These are phyloP conservation scores for Colletotrichum musae DNA, from an alignment of 2,329 filamentous ascomycete species.

Conservation along the genomic window DNA sequence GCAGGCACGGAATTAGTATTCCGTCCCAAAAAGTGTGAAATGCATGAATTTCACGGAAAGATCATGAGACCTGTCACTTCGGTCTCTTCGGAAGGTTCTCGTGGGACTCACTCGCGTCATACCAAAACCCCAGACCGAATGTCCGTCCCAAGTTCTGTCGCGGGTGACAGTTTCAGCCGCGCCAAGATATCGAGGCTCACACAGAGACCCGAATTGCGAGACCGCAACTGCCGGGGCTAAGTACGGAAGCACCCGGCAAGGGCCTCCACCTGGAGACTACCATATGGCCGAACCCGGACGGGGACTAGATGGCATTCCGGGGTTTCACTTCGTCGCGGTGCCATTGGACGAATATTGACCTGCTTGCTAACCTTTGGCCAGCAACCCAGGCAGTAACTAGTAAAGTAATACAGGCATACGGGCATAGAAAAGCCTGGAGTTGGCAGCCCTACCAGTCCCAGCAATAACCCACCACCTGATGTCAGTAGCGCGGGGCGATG, in stretches of 20 bases:
- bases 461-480: background rate
- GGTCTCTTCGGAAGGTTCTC: constrained; percentile 10
- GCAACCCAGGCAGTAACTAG: too few relatives aligned
- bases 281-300: too few relatives aligned
- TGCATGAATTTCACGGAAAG: background rate
- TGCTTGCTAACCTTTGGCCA: too few relatives aligned
- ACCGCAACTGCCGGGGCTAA: constrained; percentile 20
- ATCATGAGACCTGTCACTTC: constrained; percentile 20
- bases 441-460: background rate
- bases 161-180: constrained; percentile 34
- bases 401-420: too few relatives aligned
- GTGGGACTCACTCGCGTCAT: background rate
- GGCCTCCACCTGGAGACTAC: too few relatives aligned
- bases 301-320: too few relatives aligned
- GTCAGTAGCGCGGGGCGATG: background rate
- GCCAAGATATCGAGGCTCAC: constrained; percentile 17
- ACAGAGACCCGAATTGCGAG: constrained; percentile 3
- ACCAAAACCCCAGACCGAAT: background rate
- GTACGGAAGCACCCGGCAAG: constrained; percentile 5
- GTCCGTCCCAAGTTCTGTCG: constrained; percentile 29
- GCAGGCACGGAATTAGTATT: background rate
- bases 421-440: too few relatives aligned
- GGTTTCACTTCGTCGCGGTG: too few relatives aligned
- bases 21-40: background rate
- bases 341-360: too few relatives aligned